phyloP scores from a whole-genome alignment of 2,329 filamentous ascomycete genomes.

The Beauveria scarabaeidicola region DNA sequence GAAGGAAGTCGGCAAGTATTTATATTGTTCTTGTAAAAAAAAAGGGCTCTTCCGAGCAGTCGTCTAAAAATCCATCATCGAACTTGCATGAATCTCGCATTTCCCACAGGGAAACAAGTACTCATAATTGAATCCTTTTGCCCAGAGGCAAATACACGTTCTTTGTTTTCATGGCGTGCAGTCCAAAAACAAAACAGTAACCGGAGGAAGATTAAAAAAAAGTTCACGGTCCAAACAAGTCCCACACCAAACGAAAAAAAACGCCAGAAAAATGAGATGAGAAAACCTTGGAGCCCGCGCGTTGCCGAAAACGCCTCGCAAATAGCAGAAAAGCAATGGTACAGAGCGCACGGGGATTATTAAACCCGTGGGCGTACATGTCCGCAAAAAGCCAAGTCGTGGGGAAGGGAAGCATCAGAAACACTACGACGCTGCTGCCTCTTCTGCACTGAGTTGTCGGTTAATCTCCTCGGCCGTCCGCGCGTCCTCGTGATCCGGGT shows the following conservation, averaged over 20 bases:
- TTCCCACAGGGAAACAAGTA: not conserved
- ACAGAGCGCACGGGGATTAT: not conserved
- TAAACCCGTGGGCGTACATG: not conserved
- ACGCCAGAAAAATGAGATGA: constrained; percentile 14
- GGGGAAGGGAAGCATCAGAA: not conserved
- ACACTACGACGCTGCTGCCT: constrained; percentile 12
- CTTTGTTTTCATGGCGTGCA: too few relatives aligned
- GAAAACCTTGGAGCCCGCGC: constrained; percentile 5
- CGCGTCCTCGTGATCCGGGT: constrained; percentile 32
- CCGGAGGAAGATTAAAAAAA: not conserved
- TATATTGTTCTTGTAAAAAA: not conserved
- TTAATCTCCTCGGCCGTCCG: constrained; percentile 46
- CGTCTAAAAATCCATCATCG: not conserved
- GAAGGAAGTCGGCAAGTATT: not conserved
- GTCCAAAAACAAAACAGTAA: too few relatives aligned
- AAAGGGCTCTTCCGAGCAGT: not conserved
- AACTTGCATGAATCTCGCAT: not conserved
- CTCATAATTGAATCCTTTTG: too few relatives aligned
- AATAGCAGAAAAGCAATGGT: not conserved
- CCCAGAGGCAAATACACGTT: too few relatives aligned
- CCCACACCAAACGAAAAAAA: constrained; percentile 7
- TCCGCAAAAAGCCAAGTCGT: constrained; percentile 5
- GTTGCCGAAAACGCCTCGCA: not conserved
- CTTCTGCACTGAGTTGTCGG: constrained; percentile 40
- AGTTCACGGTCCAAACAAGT: not conserved